A percentile compares a stretch with the other conserved stretches of the same genome.
Conservation (phyloP, 441 rosid genomes). For the Mallotus japonicus region DNA sequence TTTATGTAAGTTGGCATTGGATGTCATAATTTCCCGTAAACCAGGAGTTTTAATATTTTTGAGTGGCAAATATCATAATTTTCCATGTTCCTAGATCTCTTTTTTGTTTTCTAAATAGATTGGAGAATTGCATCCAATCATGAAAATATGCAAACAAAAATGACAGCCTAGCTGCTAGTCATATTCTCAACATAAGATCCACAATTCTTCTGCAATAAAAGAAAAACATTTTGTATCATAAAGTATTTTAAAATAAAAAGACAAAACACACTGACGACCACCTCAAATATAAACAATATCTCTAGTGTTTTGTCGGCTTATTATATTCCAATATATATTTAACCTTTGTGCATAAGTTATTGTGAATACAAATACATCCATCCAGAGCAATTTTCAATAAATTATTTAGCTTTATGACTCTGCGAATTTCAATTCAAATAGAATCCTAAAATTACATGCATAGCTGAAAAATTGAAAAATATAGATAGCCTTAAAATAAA, state of each 20-base stretch:
- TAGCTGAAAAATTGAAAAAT: conserved; percentile 6
- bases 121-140: neutral
- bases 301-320: neutral
- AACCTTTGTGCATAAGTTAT: neutral
- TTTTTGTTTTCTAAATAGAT: neutral
- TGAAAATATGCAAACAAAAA: conserved; percentile 18
- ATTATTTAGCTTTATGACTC: neutral
- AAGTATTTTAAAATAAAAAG: neutral
- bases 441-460: neutral
- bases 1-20: neutral
- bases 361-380: neutral
- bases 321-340: neutral
- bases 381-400: neutral
- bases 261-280: conserved; percentile 17
- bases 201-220: conserved; percentile 2
- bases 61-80: neutral
- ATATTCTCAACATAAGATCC: neutral
- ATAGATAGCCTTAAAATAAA: neutral
- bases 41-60: neutral
- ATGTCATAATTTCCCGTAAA: neutral
- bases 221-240: neutral
- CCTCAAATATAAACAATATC: conserved; percentile 8
- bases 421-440: conserved; percentile 6
- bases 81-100: conserved; percentile 8
- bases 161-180: conserved; percentile 11